These are phyloP conservation scores for Schizophyllum amplum DNA, from an alignment of 1,284 basidiomycete species.

Conservation along the genomic window DNA sequence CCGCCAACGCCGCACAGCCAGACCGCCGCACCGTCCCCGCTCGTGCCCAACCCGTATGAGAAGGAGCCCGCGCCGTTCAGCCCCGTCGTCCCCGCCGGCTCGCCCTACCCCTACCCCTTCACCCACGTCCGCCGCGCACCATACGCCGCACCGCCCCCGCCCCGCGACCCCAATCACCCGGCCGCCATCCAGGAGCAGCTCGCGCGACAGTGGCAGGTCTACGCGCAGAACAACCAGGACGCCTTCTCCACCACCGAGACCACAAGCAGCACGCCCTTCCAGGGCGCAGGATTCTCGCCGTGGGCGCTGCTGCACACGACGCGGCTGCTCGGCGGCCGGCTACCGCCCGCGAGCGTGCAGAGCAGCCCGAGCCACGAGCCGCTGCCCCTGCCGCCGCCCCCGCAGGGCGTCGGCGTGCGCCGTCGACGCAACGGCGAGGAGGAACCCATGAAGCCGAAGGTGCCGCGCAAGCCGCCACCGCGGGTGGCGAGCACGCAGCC, in stretches of 20 bases:
- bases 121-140: conserved; percentile 51
- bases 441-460: conserved; percentile 17
- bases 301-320: conserved; percentile 58
- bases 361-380: conserved; percentile 74
- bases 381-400: conserved; percentile 43
- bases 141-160: conserved; percentile 32
- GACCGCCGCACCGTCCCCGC: conserved; percentile 61
- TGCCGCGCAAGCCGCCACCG: conserved; percentile 48
- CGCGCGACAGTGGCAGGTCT: conserved; percentile 65
- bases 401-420: conserved; percentile 25
- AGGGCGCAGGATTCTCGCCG: conserved; percentile 45
- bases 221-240: conserved; percentile 55
- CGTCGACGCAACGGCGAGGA: conserved; percentile 20
- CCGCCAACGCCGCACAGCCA: conserved; percentile 70
- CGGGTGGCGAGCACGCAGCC: conserved; percentile 76
- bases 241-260: conserved; percentile 49
- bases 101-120: conserved; percentile 70
- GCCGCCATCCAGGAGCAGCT: conserved; percentile 57
- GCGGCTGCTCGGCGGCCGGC: conserved; percentile 30
- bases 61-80: conserved; percentile 34
- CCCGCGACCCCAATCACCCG: conserved; percentile 42
- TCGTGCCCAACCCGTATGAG: conserved; percentile 26
- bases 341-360: conserved; percentile 49
- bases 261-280: conserved; percentile 64
- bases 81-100: conserved; percentile 48